A percentile compares a stretch with the other conserved stretches of the same genome.
These are phyloP conservation scores for Cordyceps cateniannulata DNA, from an alignment of 2,329 filamentous ascomycete species.

Conservation along the genomic window DNA sequence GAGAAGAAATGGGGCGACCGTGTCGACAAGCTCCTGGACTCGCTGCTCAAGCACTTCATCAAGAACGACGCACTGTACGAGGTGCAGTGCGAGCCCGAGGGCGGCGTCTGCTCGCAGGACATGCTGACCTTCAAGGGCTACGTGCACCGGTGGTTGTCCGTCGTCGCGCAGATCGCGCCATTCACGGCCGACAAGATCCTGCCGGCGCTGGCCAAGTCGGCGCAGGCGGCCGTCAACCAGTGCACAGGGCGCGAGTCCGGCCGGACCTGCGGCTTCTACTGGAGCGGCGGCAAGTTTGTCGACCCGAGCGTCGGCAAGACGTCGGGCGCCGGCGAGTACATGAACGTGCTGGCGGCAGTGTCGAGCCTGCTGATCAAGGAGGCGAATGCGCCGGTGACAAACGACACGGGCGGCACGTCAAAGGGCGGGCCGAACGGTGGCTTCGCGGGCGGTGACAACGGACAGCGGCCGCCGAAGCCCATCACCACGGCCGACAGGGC, in stretches of 20 bases:
- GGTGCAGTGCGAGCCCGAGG: constrained; percentile 53
- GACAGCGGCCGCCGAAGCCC: constrained; percentile 19
- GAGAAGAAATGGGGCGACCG: constrained; percentile 9
- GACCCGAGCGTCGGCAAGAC: constrained; percentile 35
- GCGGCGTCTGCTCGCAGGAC: constrained; percentile 59
- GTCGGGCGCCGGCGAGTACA: constrained; percentile 48
- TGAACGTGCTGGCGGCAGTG: constrained; percentile 48
- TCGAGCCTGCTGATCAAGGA: constrained; percentile 37
- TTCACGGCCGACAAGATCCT: constrained; percentile 48
- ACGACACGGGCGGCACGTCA: constrained; percentile 41
- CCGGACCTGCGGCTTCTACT: constrained; percentile 57
- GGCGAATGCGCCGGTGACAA: constrained; percentile 32
- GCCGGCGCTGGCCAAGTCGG: constrained; percentile 50
- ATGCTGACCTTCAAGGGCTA: constrained; percentile 69
- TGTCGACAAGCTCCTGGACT: constrained; percentile 48
- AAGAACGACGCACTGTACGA: constrained; percentile 57
- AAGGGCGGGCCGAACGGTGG: constrained; percentile 31
- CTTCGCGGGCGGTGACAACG: constrained; percentile 19
- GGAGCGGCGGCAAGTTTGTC: constrained; percentile 36
- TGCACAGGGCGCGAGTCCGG: constrained; percentile 55
- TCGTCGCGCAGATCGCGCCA: constrained; percentile 56
- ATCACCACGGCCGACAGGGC: constrained; percentile 40
- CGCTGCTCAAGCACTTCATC: constrained; percentile 46
- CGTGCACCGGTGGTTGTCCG: constrained; percentile 58
- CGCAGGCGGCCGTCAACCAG: constrained; percentile 52